Base-by-base conservation (phyloP, 768 basidiomycete species). In the Hydnum rufescens region DNA sequence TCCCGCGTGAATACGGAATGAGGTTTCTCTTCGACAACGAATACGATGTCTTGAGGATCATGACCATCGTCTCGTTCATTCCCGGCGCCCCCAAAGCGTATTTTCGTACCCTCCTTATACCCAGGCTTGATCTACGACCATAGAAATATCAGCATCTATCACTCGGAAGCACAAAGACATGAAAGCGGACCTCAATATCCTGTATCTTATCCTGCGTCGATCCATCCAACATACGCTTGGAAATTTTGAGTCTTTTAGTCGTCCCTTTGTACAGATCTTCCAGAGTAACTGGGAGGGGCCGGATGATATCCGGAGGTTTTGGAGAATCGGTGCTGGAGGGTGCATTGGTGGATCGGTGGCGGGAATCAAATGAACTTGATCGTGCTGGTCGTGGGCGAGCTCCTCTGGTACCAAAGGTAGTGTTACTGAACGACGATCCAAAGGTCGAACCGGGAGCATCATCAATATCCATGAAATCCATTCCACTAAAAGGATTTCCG, bases 91-190 rank as follows among this genome's bases (percentile, higher is more conserved):
- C 84, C 76, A 66, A 92, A 96, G 39, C 86, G 78, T 54, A 97
- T 74, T 67, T 93, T 95, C 18, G 93, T 96, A 0, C 93, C 93
- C 55, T 77, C 76, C 72, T 96, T 96, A 90, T 90, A 97, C 0
- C 93, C 93, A 0, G 92, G 87, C 57, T 68, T 64, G 55, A 70
- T 65, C 48, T 65, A 32, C 36, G 6, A 52, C 25, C 39, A 43
- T 25, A 22, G 19, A 16, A 13, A n/a, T 19, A 26, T 46, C 4
- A 28, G 16, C 23, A 26, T 25, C 31, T 4, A 39, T 22, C 16
- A 32, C 3, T 19, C n/a, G 18, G 19, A 25, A 54, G 47, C 19
- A 26, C 18, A 29, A 32, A 13, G n/a, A 49, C n/a, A 31, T 8
- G 32, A 19, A 8, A 42, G 22, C 74, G 73, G 23, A 87, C 72